phyloP scores from a whole-genome alignment of 129 eudicot species.

The Pulicaria dysenterica region DNA sequence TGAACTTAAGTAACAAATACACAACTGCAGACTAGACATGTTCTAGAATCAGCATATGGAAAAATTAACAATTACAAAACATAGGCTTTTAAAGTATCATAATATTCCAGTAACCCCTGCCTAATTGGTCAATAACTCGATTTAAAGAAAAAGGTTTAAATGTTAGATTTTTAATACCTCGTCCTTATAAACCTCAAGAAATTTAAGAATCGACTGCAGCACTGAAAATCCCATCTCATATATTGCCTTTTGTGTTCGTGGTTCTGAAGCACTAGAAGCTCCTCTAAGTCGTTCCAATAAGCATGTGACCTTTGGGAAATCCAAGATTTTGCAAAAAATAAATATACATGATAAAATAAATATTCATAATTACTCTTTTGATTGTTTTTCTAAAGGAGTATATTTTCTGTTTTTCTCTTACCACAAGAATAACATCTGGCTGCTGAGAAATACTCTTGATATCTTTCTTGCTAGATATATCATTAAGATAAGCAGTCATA shows the following conservation, averaged over 20 bases:
- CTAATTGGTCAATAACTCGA: no score
- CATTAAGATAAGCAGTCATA: slow-evolving; percentile 69
- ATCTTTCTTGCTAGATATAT: slow-evolving; percentile 70
- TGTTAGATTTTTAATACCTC: slow-evolving; percentile 56
- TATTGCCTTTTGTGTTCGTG: slow-evolving; percentile 84
- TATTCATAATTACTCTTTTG: neutral
- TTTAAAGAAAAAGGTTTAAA: neutral
- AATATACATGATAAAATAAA: neutral
- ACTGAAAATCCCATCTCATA: slow-evolving; percentile 90
- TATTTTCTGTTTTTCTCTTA: slow-evolving; percentile 37
- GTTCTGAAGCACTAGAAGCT: slow-evolving; percentile 89
- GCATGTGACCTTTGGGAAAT: slow-evolving; percentile 68
- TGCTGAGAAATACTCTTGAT: slow-evolving; percentile 69
- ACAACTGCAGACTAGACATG: slow-evolving; percentile 76
- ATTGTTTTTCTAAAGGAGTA: neutral
- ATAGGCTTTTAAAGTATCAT: neutral
- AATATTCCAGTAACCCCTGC: neutral
- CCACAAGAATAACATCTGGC: slow-evolving; percentile 81
- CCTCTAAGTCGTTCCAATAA: slow-evolving; percentile 95
- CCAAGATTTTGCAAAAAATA: neutral
- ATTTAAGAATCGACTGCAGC: slow-evolving; percentile 65
- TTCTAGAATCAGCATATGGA: slow-evolving; percentile 30
- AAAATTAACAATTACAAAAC: slow-evolving; percentile 14
- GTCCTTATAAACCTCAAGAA: slow-evolving; percentile 79
- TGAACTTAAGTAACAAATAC: slow-evolving; percentile 81